Percentiles rank a stretch among this genome's conserved stretches.
phyloP scores from a whole-genome alignment of 129 eudicot species.

The Cynara cardunculus region DNA sequence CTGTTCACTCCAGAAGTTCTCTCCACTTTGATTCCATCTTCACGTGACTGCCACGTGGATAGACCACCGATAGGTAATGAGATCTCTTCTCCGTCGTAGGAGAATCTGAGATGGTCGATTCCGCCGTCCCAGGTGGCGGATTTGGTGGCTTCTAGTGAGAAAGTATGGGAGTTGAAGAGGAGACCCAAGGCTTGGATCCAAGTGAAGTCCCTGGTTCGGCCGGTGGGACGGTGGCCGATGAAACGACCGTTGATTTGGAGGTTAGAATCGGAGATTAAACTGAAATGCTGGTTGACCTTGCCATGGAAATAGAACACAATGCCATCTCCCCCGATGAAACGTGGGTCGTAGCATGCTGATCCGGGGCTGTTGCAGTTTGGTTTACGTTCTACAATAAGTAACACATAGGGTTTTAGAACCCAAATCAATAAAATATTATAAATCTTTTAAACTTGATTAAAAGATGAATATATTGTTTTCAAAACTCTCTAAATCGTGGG shows the following conservation, averaged over 20 bases:
- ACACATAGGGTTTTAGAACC: too few relatives aligned
- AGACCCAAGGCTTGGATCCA: conserved; percentile 81
- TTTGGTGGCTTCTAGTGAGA: conserved; percentile 60
- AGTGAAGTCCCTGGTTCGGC: conserved; percentile 63
- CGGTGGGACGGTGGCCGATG: conserved; percentile 63
- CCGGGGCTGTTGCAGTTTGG: conserved; percentile 60
- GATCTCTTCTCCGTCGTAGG: conserved; percentile 34
- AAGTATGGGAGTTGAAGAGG: conserved; percentile 45
- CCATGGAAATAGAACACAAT: conserved; percentile 75
- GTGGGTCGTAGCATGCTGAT: conserved; percentile 70
- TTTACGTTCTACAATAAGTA: conserved; percentile 31
- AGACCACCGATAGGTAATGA: conserved; percentile 27
- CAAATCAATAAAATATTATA: too few relatives aligned
- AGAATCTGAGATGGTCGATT: conserved; percentile 46
- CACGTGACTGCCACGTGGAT: conserved; percentile 38
- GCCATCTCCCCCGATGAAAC: conserved; percentile 78
- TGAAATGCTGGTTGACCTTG: conserved; percentile 59
- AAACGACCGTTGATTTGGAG: conserved; percentile 78
- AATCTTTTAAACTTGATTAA: too few relatives aligned
- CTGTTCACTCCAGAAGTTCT: conserved; percentile 46
- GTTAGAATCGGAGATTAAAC: conserved; percentile 56
- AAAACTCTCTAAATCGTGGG: too few relatives aligned
- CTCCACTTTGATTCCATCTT: conserved; percentile 35
- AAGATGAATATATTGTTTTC: too few relatives aligned
- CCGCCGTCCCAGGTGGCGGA: conserved; percentile 44